Base-by-base conservation (phyloP, 1,139 yeast species). In the Taphrina confusa region DNA sequence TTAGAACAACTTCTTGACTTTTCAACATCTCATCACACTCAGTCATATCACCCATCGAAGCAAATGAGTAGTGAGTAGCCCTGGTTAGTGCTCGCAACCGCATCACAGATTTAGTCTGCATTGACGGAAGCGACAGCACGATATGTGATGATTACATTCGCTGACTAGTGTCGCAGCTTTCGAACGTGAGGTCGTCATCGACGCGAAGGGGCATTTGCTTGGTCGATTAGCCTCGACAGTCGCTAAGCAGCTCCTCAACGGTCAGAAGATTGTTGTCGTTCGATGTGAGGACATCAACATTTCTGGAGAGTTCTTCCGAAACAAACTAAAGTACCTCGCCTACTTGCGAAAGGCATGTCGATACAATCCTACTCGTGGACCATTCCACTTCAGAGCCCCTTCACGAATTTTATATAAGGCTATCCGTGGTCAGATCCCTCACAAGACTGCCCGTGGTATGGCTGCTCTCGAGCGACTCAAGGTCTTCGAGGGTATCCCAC, bases 361-460 rank as follows among this genome's bases (percentile, higher is more conserved):
- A 82, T 92, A 80, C 92, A 92, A 92, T 95, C 90, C 90, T 83
- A 85, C 84, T 74, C 88, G 90, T 79, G 99, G 98, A 82, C 97
- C 97, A 77, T 94, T 92, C 97, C 99, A 92, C 80, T 92, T 92
- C 96, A 92, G 97, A 82, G 99, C 99, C 68, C 99, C 98, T 79
- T 90, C 97, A 68, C 90, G 97, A 83, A 90, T 92, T 81, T 89
- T 92, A 81, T 91, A 90, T 94, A 92, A 92, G 87, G 97, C 98
- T 75, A 80, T 92, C 79, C 88, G 96, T 79, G 99, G 99, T 82
- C 94, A 94, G 98, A 82, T 94, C 75, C 84, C 97, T 77, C 98
- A 92, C 92, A 92, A 94, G 89, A 92, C 98, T 71, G 92, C 97
- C 74, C 94, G 98, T 82, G 99, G 99, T 81, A 87, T 88, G 83